Base-by-base conservation (phyloP, 2,329 filamentous ascomycete species). In the Aspergillus terreus region DNA sequence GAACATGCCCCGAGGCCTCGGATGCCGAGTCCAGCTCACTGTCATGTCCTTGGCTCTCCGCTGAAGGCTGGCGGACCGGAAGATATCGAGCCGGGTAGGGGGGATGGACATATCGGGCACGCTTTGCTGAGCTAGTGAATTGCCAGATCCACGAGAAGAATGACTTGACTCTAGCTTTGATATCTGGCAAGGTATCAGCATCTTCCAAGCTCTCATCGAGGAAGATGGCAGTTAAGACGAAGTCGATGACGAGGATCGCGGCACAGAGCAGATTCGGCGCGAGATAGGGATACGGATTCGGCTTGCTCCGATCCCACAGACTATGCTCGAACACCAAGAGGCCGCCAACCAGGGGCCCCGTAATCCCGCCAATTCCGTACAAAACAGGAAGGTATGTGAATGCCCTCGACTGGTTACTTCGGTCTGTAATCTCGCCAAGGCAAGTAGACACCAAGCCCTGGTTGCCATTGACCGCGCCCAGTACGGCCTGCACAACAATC, bases 361-460 rank as follows among this genome's bases (percentile, higher is more conserved):
- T 94, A 55, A 99, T 96, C 41, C 89, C 90, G 15, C 94, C 94
- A 32, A 99, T 78, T 4, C 92, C 92, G 71, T 99, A 99, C n/a
- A 97, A 86, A 36, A 97, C 87, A 0, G 94, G 94, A 40, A 99
- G 77, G 75, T 96, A 99, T 1, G 89, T 94, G 63, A 99, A 99
- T 0, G 91, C 94, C 48, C 82, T 82, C 64, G 90, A 94, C 77
- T 99, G 94, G 69, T 99, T 99, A 57, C 87, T 94, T 49, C 90
- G 84, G 67, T 97, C 92, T 1, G 94, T 99, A 47, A 99, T 87
- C 70, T 99, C 94, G 38, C 94, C 94, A 45, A 99, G 72, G 45
- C 92, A 95, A 0, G 94, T 96, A 6, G 90, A 92, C 12, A 99
- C 91, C 11, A 96, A 86, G 4, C 90, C 92, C 27, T 94, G 91